A percentile compares a stretch with the other conserved stretches of the same genome.
Evolutionary conservation across 805 yeast species (phyloP).

Genomic region (Lipomyces lipofer): DNA sequence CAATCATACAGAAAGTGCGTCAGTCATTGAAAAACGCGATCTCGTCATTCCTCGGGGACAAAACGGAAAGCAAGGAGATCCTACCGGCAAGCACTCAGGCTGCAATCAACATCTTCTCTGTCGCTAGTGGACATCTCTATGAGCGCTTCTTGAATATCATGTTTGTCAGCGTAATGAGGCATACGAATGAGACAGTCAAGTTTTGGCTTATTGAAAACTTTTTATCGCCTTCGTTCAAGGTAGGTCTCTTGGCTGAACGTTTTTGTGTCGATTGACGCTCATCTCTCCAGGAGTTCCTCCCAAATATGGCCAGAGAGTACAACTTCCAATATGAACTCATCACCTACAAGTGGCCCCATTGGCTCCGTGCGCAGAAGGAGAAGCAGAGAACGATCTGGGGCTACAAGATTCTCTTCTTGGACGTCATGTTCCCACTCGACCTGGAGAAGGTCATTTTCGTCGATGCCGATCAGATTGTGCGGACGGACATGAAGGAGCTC

Average conservation of each 20-base stretch:
- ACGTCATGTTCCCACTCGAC: slow-evolving; percentile 79
- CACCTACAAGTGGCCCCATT: slow-evolving; percentile 89
- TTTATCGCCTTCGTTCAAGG: slow-evolving; percentile 67
- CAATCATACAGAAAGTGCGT: slow-evolving; percentile 17
- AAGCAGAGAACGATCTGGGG: slow-evolving; percentile 84
- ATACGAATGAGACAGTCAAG: slow-evolving; percentile 64
- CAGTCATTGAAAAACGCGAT: slow-evolving; percentile 20
- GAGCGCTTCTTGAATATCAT: slow-evolving; percentile 75
- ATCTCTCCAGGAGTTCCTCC: slow-evolving; percentile 47
- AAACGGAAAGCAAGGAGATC: slow-evolving; percentile 5
- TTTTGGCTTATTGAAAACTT: slow-evolving; percentile 87
- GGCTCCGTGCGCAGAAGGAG: slow-evolving; percentile 79
- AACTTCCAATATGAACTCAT: slow-evolving; percentile 73
- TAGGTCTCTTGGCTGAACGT: neutral
- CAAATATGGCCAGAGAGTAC: slow-evolving; percentile 55
- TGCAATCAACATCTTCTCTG: slow-evolving; percentile 74
- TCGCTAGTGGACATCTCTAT: slow-evolving; percentile 79
- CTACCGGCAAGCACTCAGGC: slow-evolving; percentile 45
- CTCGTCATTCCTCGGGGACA: slow-evolving; percentile 10
- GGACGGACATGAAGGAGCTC: slow-evolving; percentile 71
- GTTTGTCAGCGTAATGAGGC: slow-evolving; percentile 72
- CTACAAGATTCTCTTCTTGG: slow-evolving; percentile 73
- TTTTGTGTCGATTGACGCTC: neutral
- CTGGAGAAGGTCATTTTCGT: slow-evolving; percentile 77
- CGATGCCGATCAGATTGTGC: slow-evolving; percentile 80